phyloP scores from a whole-genome alignment of 148 eudicot species.

The Cornus controversa region DNA sequence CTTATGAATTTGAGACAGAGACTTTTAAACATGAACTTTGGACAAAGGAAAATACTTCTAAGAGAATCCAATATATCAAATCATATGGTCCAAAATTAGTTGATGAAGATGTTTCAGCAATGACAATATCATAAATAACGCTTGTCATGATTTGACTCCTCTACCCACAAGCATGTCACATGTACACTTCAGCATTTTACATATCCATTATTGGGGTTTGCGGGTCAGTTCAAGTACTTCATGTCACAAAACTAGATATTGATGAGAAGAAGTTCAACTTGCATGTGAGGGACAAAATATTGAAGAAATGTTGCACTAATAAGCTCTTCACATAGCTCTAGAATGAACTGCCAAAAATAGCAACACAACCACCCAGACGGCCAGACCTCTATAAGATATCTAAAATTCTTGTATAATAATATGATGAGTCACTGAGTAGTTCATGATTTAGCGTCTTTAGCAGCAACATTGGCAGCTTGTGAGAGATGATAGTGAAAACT shows the following conservation, averaged over 20 bases:
- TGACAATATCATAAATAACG: background rate
- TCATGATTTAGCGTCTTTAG: too few species aligned
- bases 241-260: background rate
- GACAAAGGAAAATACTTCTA: background rate
- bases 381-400: background rate
- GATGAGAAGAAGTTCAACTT: background rate
- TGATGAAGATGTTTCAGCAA: slow-evolving; percentile 1
- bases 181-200: background rate
- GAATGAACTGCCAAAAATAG: too few species aligned
- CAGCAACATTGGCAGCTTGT: background rate
- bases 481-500: background rate
- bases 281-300: background rate
- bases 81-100: background rate
- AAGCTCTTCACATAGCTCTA: too few species aligned
- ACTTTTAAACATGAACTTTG: background rate
- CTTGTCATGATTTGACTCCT: background rate
- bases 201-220: background rate
- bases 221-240: background rate
- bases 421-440: too few species aligned
- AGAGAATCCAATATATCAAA: background rate
- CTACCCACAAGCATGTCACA: background rate
- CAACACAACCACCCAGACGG: too few species aligned
- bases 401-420: too few species aligned
- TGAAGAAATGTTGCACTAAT: too few species aligned
- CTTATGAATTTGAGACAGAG: background rate